Evolutionary conservation across 1,284 basidiomycete genomes (phyloP).

Genomic region (Austroboletus novae-zelandiae): DNA sequence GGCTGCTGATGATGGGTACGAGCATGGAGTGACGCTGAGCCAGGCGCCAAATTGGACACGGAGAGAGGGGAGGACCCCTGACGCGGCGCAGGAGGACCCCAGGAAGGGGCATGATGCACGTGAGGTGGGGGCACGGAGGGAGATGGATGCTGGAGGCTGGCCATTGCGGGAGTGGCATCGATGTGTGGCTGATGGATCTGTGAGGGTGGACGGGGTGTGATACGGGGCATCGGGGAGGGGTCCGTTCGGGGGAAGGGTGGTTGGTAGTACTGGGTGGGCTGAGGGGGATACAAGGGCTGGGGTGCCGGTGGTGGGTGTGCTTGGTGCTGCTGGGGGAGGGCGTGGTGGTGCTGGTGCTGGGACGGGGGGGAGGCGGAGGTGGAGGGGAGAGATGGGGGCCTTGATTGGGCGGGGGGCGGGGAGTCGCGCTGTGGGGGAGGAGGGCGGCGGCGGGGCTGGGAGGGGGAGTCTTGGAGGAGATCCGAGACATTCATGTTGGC

Average conservation of each 20-base stretch:
- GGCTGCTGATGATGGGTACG: slow-evolving; percentile 29
- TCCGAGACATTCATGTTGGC: slow-evolving; percentile 64
- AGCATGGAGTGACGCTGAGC: slow-evolving; percentile 25
- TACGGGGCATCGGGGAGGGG: slow-evolving; percentile 28
- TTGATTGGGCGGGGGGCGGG: slow-evolving; percentile 19
- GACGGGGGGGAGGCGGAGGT: slow-evolving; percentile 20
- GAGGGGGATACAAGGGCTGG: slow-evolving; percentile 18
- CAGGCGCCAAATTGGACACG: slow-evolving; percentile 24
- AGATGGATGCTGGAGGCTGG: slow-evolving; percentile 31
- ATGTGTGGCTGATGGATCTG: slow-evolving; percentile 21
- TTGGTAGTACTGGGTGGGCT: slow-evolving; percentile 21
- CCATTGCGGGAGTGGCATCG: slow-evolving; percentile 31
- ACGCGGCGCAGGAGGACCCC: slow-evolving; percentile 29
- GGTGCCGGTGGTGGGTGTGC: slow-evolving; percentile 10
- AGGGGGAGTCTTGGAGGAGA: slow-evolving; percentile 69
- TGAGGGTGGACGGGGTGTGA: slow-evolving; percentile 26
- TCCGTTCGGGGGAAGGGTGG: slow-evolving; percentile 20
- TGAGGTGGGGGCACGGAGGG: slow-evolving; percentile 27
- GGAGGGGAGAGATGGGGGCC: slow-evolving; percentile 16
- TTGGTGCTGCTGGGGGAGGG: slow-evolving; percentile 3
- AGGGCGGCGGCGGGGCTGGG: slow-evolving; percentile 42
- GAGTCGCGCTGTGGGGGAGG: slow-evolving; percentile 27
- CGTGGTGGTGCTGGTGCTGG: slow-evolving; percentile 20
- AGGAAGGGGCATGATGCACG: slow-evolving; percentile 29
- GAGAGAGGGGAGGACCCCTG: slow-evolving; percentile 33